phyloP scores from a whole-genome alignment of 768 basidiomycete genomes.

The Boletales sp. region DNA sequence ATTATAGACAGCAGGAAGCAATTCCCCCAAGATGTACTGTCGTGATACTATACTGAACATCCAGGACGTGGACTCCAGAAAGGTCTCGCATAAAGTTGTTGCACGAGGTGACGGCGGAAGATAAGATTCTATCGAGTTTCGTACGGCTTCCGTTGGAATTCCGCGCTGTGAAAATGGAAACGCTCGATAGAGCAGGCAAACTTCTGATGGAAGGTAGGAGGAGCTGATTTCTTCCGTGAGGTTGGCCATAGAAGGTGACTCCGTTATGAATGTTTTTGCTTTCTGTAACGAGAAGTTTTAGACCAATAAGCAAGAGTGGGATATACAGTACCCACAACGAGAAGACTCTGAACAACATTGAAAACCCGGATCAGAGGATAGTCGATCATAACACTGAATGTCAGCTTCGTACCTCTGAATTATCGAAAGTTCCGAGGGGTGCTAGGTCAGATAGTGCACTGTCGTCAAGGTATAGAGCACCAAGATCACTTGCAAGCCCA shows the following conservation, averaged over 20 bases:
- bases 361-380: constrained; percentile 3
- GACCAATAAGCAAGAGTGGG: background rate
- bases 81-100: constrained; percentile 42
- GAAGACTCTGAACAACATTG: constrained; percentile 33
- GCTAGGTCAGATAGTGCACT: constrained; percentile 12
- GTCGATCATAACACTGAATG: background rate
- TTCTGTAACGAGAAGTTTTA: constrained; percentile 1
- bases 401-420: constrained; percentile 41
- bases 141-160: constrained; percentile 32
- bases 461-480: constrained; percentile 44
- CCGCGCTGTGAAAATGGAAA: constrained; percentile 45
- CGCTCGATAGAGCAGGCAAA: constrained; percentile 39
- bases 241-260: constrained; percentile 1
- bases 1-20: constrained; percentile 45
- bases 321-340: constrained; percentile 34
- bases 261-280: constrained; percentile 7
- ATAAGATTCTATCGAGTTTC: constrained; percentile 41
- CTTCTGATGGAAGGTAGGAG: constrained; percentile 43
- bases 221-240: constrained; percentile 38
- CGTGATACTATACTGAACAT: constrained; percentile 49
- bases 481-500: constrained; percentile 35
- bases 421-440: constrained; percentile 46
- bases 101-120: constrained; percentile 44
- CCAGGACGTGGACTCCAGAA: constrained; percentile 48
- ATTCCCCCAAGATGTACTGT: constrained; percentile 40